Conservation (phyloP, 139 green algal genomes). For the Tetradesmus lagerheimii region DNA sequence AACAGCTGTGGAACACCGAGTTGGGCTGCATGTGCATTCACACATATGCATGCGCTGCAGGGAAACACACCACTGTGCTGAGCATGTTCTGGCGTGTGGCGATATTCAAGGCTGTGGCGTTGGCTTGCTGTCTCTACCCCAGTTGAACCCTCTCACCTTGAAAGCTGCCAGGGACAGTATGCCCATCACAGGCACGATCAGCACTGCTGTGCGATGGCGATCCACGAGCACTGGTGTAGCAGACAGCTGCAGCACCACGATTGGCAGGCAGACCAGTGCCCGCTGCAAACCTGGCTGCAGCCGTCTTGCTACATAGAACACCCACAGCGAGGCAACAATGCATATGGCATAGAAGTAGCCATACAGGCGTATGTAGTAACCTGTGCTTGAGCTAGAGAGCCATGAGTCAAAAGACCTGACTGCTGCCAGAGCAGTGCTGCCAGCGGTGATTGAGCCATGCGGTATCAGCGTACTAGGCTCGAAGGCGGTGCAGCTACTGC, state of each 20-base stretch:
- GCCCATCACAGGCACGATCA: conserved; percentile 42
- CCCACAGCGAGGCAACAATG: conserved; percentile 19
- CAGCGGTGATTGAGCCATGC: neutral
- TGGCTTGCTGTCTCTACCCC: too few species aligned
- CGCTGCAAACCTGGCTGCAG: conserved; percentile 18
- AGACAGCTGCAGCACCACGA: conserved; percentile 25
- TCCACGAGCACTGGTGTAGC: conserved; percentile 39
- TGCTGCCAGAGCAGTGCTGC: neutral
- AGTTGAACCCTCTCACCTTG: conserved; percentile 41
- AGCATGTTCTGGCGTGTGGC: too few species aligned
- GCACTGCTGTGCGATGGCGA: neutral
- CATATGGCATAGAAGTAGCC: conserved; percentile 30
- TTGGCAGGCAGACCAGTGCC: conserved; percentile 22
- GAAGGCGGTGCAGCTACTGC: neutral
- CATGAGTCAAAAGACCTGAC: neutral
- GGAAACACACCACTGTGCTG: too few species aligned
- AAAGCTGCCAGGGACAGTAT: conserved; percentile 35
- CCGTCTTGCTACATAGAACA: conserved; percentile 6
- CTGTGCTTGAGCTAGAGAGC: neutral
- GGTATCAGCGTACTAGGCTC: neutral
- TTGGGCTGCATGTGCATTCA: too few species aligned
- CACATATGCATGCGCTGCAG: too few species aligned
- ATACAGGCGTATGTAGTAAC: conserved; percentile 25
- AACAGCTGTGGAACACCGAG: too few species aligned
- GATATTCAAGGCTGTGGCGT: too few species aligned